Evolutionary conservation across 495 filamentous ascomycete species (phyloP).

Genomic region (Polyplosphaeria fusca): DNA sequence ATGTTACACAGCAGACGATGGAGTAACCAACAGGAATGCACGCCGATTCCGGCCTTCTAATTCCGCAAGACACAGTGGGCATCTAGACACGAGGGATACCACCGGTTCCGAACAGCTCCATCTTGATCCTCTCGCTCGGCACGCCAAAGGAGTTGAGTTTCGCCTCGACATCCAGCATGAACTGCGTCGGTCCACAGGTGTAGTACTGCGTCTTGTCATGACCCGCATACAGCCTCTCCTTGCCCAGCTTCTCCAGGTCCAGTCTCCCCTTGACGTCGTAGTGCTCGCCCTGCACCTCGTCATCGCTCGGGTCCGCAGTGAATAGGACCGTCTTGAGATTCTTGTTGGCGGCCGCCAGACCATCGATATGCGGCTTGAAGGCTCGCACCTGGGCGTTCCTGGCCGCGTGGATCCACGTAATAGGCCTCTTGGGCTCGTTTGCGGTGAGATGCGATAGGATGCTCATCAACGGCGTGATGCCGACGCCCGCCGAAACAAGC

Average conservation of each 20-base stretch:
- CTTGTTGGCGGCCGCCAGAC: slow-evolving; percentile 43
- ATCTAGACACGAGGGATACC: slow-evolving; percentile 25
- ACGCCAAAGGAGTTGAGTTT: slow-evolving; percentile 54
- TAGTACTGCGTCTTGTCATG: slow-evolving; percentile 60
- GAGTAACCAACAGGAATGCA: too few species aligned
- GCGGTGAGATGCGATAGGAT: slow-evolving; percentile 60
- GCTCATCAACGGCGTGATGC: slow-evolving; percentile 63
- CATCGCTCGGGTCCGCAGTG: slow-evolving; percentile 37
- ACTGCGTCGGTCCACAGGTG: slow-evolving; percentile 63
- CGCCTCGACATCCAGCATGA: slow-evolving; percentile 59
- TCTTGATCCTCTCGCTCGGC: slow-evolving; percentile 51
- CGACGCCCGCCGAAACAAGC: slow-evolving; percentile 67
- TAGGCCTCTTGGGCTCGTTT: slow-evolving; percentile 44
- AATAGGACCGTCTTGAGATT: slow-evolving; percentile 47
- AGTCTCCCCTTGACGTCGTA: slow-evolving; percentile 57
- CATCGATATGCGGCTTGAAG: slow-evolving; percentile 52
- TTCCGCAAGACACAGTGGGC: neutral
- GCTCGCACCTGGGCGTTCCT: slow-evolving; percentile 49
- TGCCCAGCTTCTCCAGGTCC: slow-evolving; percentile 53
- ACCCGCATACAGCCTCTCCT: slow-evolving; percentile 52
- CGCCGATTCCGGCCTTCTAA: too few species aligned
- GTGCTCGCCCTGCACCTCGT: slow-evolving; percentile 53
- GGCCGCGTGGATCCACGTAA: slow-evolving; percentile 63
- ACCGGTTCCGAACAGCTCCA: slow-evolving; percentile 69
- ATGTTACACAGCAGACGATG: neutral